These are phyloP conservation scores for Scheffersomyces lignicola DNA, from an alignment of 1,139 yeast genomes.

Conservation along the genomic window DNA sequence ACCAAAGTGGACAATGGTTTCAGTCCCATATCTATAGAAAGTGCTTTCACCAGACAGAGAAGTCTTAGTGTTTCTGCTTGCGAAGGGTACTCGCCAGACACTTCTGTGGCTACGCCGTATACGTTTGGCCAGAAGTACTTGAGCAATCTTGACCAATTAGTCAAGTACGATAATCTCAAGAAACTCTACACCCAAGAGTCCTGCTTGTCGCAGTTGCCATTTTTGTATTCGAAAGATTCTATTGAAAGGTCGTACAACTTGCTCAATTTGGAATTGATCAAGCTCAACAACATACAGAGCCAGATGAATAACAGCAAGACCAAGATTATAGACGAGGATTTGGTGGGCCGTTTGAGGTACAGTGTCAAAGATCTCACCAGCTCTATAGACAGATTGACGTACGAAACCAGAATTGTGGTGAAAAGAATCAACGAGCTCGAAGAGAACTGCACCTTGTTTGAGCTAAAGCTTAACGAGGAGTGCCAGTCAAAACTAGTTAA, in stretches of 20 bases:
- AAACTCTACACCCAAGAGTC: constrained; percentile 12
- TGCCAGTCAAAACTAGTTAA: constrained; percentile 25
- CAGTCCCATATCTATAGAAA: constrained; percentile 5
- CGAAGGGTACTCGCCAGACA: constrained; percentile 23
- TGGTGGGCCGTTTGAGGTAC: constrained; percentile 36
- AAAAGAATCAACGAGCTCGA: constrained; percentile 81
- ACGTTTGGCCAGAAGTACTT: constrained; percentile 26
- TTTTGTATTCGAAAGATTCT: constrained; percentile 12
- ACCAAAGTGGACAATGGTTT: background rate
- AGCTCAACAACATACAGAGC: constrained; percentile 28
- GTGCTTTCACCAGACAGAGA: constrained; percentile 13
- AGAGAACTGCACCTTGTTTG: constrained; percentile 54
- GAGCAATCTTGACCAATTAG: constrained; percentile 20
- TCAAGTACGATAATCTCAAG: constrained; percentile 21
- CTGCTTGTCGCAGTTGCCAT: background rate
- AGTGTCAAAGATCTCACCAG: constrained; percentile 66
- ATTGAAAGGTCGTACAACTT: constrained; percentile 26
- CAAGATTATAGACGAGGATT: constrained; percentile 33
- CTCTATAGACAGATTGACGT: constrained; percentile 72
- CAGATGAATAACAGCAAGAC: constrained; percentile 30
- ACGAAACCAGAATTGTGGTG: constrained; percentile 72
- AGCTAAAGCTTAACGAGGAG: constrained; percentile 37
- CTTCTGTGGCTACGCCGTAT: constrained; percentile 19
- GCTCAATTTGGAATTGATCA: constrained; percentile 32
- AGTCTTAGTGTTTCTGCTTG: constrained; percentile 47